Conservation (phyloP, 148 eudicot genomes). For the Rhododendron henanense region DNA sequence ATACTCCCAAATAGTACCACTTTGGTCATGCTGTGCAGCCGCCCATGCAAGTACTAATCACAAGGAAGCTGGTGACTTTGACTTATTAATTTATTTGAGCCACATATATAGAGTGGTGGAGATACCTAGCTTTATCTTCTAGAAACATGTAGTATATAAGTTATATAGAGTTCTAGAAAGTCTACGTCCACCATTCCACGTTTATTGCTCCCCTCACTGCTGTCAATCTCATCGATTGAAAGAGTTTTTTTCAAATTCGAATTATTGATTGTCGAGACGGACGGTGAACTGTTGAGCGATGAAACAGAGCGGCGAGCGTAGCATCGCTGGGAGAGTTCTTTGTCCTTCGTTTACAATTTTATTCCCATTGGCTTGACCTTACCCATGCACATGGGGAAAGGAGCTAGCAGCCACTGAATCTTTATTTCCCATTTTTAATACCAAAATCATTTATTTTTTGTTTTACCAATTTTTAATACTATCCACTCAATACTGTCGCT, state of each 20-base stretch:
- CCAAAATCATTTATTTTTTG: neutral
- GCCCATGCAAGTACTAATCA: neutral
- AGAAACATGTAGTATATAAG: neutral
- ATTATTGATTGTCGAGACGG: no score
- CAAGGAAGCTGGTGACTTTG: neutral
- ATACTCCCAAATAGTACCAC: no score
- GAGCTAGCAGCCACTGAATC: no score
- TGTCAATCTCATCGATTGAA: no score
- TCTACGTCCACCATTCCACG: no score
- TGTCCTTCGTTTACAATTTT: neutral
- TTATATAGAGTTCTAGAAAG: no score
- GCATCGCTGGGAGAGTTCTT: no score
- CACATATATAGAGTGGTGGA: neutral
- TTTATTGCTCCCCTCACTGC: no score
- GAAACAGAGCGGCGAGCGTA: no score
- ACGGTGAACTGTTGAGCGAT: no score
- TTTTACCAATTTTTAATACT: neutral
- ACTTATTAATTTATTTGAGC: neutral
- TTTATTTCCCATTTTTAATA: neutral
- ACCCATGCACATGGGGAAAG: neutral
- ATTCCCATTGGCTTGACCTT: neutral
- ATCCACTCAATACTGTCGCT: neutral
- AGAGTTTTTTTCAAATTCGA: no score
- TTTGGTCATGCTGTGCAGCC: no score
- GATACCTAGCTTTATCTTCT: neutral